phyloP scores from a whole-genome alignment of 169 alveolate genomes.

The Plasmodium reichenowi region DNA sequence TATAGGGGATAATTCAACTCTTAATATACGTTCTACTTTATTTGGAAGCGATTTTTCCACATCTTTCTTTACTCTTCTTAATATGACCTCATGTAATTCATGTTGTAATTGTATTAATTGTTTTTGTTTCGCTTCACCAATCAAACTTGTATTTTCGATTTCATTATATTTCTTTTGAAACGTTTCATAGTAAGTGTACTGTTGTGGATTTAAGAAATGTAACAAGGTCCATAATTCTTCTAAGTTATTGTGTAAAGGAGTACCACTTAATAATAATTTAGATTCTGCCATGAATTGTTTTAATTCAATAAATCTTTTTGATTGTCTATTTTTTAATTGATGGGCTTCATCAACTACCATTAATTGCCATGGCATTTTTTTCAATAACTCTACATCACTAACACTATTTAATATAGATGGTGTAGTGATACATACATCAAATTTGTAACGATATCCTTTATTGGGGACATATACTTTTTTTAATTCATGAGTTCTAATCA shows the following conservation, averaged over 20 bases:
- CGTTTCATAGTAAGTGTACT: slow-evolving; percentile 86
- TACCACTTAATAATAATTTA: slow-evolving; percentile 94
- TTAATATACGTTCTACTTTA: slow-evolving; percentile 91
- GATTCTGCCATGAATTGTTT: slow-evolving; percentile 91
- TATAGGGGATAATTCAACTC: slow-evolving; percentile 93
- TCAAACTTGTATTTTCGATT: slow-evolving; percentile 90
- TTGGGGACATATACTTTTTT: slow-evolving; percentile 83
- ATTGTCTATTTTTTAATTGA: slow-evolving; percentile 92
- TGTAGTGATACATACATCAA: slow-evolving; percentile 92
- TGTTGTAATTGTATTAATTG: slow-evolving; percentile 90
- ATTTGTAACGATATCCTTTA: slow-evolving; percentile 86
- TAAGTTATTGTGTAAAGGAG: slow-evolving; percentile 96
- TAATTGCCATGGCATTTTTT: slow-evolving; percentile 91
- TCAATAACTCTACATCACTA: slow-evolving; percentile 90
- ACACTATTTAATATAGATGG: slow-evolving; percentile 91
- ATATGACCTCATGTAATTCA: slow-evolving; percentile 90
- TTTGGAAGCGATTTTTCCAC: slow-evolving; percentile 93
- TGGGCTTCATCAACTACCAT: slow-evolving; percentile 96
- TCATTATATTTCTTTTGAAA: slow-evolving; percentile 88
- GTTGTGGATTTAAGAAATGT: slow-evolving; percentile 96
- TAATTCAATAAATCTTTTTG: slow-evolving; percentile 90
- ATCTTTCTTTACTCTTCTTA: slow-evolving; percentile 92
- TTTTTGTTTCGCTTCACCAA: slow-evolving; percentile 90
- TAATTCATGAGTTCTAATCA: slow-evolving; percentile 89
- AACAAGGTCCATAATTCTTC: slow-evolving; percentile 97